Base-by-base conservation (phyloP, 768 basidiomycete genomes). In the Lactarius pseudohatsudake region DNA sequence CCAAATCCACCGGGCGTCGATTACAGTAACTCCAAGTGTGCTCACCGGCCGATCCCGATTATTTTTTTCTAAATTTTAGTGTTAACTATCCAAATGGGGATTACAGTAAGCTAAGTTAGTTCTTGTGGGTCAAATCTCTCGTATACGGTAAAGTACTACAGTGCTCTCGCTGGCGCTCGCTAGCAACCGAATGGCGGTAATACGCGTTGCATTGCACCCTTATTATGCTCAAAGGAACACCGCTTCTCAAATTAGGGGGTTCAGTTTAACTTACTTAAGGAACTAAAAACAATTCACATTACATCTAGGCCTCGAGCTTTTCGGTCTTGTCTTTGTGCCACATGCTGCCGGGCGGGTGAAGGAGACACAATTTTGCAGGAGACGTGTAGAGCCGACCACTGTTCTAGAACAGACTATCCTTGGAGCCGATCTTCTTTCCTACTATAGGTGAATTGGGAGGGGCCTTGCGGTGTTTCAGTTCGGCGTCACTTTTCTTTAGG, bases 181-280 rank as follows among this genome's bases (percentile, higher is more conserved):
- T 26, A 28, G 18, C 36, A 40, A 26, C 30, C 65, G 34, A 55
- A 45, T 57, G 41, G 41, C 41, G 50, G 45, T 64, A 55, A 57
- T 59, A 50, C 22, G 16, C 28, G 47, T 43, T 28, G 55, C 20
- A 32, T 22, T 30, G 22, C 22, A 15, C 61, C 18, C 57, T 50
- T 18, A 22, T 57, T 50, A 54, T 66, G 61, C 57, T 50, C 57
- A 50, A 66, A 58, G 57, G 61, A 22, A 36, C 57, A 58, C 50
- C 34, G 54, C 57, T 66, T 66, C 54, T 36, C 30, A 54, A 62
- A 54, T 62, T 54, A 32, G 61, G 65, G 65, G 61, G 41, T 7
- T 22, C 40, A 36, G 43, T 20, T 20, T 9, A 43, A 20, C 53
- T 57, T 57, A 57, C 50, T 61, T 40, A 62, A 62, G 65, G 60